phyloP scores from a whole-genome alignment of 108 stramenopile genomes.

The Skeletonema tropicum region DNA sequence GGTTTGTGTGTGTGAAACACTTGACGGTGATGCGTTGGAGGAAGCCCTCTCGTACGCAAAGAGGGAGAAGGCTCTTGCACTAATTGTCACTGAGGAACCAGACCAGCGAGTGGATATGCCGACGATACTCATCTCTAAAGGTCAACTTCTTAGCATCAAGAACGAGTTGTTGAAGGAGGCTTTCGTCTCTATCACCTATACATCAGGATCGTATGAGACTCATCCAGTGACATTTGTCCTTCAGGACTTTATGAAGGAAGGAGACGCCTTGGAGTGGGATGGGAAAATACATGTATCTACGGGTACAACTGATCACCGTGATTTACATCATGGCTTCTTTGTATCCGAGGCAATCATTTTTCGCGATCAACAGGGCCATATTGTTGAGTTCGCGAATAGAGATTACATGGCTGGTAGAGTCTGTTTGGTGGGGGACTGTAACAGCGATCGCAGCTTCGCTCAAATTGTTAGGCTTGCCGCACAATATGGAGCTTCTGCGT shows the following conservation, averaged over 20 bases:
- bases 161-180: background rate
- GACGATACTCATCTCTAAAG: background rate
- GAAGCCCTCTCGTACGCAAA: background rate
- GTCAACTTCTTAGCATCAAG: background rate
- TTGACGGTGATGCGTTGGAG: background rate
- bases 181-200: background rate
- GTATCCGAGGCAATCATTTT: background rate
- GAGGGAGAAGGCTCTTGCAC: background rate
- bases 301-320: background rate
- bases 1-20: constrained; percentile 6
- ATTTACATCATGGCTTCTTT: background rate
- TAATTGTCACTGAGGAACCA: background rate
- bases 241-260: background rate
- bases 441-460: background rate
- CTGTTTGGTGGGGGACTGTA: background rate
- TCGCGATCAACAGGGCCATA: background rate
- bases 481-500: constrained; percentile 4
- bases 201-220: background rate
- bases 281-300: background rate
- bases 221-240: background rate
- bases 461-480: constrained; percentile 5
- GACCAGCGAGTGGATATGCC: background rate
- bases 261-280: background rate
- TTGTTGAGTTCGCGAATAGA: background rate
- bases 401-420: background rate